Evolutionary conservation across 306 rosid genomes (phyloP), one percentile per base, ranked within the genome.

Genomic region (Acacia melanoxylon): DNA sequence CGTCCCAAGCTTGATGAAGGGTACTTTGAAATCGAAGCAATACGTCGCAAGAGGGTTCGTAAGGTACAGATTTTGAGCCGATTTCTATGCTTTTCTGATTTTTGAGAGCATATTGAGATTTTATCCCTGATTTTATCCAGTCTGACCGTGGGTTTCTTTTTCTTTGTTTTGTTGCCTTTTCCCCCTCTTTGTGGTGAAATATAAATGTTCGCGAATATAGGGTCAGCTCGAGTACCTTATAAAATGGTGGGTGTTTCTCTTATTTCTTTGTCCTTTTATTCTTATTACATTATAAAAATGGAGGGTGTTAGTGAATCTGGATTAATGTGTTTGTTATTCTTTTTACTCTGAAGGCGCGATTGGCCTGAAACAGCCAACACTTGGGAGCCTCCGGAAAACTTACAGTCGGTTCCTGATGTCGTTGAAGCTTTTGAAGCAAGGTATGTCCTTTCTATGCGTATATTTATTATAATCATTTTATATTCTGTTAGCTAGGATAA

Each of bases 311-410:
- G 52, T 69, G 54, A 42, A 42, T 19, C 35, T 42, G 54, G 11
- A 12, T 4, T 48, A 58, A n/a, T 69, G 63, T 83, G 78, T 65
- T 83, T 61, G 10, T 59, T 82, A 9, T 78, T 73, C 59, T 67
- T 81, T 72, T 68, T 3, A 81, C 22, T 10, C 15, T 80, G 44
- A 81, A 95, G 99, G 99, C 87, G 80, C 31, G 96, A 89, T 70
- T 95, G 99, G 99, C 91, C 97, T 3, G 98, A 95, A 80, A 74
- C 91, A 7, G 93, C 91, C 66, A 95, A 95, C 80, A 95, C 99
- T 17, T 95, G 99, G 99, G 99, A 95, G 88, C 99, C 99, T 8
- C 85, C 82, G 46, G 98, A 91, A 74, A 93, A 95, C 89, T 89
- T 95, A 78, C 92, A 67, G 71, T 63, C 87, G 40, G 86, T 93